These are phyloP conservation scores for Martiniozyma abietophila DNA, from an alignment of 805 yeast species.

Conservation along the genomic window DNA sequence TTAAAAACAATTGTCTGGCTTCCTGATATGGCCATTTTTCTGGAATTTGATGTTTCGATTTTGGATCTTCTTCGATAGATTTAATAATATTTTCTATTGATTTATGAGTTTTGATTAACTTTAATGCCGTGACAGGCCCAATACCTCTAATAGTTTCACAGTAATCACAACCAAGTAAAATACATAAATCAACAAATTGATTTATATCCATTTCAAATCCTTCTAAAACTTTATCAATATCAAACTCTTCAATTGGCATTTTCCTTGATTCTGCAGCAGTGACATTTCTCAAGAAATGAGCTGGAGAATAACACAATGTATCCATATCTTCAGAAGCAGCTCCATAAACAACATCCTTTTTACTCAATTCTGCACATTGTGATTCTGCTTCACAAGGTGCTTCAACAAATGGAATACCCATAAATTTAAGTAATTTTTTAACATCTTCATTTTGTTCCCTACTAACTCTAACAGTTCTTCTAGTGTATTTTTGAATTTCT, in stretches of 20 bases:
- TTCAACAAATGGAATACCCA: conserved; percentile 92
- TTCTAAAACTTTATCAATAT: conserved; percentile 55
- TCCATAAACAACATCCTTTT: conserved; percentile 85
- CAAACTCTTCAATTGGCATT: conserved; percentile 81
- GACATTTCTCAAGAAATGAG: conserved; percentile 73
- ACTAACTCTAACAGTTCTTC: conserved; percentile 84
- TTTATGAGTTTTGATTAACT: conserved; percentile 78
- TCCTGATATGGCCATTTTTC: conserved; percentile 91
- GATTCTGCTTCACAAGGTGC: conserved; percentile 99
- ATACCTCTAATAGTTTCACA: conserved; percentile 92
- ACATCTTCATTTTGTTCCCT: conserved; percentile 93
- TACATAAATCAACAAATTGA: conserved; percentile 86
- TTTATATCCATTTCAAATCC: conserved; percentile 66
- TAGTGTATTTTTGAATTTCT: conserved; percentile 66
- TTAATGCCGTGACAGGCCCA: conserved; percentile 92
- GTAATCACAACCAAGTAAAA: conserved; percentile 92
- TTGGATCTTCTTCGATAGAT: conserved; percentile 45
- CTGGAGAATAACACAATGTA: conserved; percentile 86
- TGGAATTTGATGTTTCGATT: conserved; percentile 71
- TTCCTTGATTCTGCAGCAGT: conserved; percentile 93
- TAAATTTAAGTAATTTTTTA: conserved; percentile 61
- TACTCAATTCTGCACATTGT: conserved; percentile 90
- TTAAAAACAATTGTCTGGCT: conserved; percentile 73
- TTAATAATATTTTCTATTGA: conserved; percentile 71
- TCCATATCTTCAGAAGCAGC: conserved; percentile 99